These are phyloP conservation scores for Dimargaris cristalligena DNA, from an alignment of 192 early-diverging fungal genomes.

Conservation along the genomic window DNA sequence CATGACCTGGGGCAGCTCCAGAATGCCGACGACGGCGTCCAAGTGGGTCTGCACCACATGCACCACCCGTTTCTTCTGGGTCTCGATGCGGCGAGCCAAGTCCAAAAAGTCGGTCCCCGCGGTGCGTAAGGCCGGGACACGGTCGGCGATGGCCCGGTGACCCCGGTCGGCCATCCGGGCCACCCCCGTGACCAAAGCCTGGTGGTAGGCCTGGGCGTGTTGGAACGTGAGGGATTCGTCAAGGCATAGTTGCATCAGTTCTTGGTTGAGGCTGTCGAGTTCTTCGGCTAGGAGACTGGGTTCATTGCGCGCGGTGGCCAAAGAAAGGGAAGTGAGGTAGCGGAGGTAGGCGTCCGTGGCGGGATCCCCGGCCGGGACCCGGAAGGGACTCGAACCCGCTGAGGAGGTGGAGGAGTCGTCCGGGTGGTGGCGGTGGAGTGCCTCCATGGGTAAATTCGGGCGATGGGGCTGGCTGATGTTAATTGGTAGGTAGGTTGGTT, in stretches of 20 bases:
- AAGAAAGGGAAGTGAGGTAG: background rate
- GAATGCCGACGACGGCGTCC: background rate
- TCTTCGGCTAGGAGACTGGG: constrained; percentile 1
- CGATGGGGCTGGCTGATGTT: no score
- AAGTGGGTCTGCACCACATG: background rate
- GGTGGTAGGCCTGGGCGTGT: constrained; percentile 7
- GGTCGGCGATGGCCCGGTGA: background rate
- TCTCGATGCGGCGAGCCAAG: background rate
- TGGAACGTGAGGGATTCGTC: constrained; percentile 1
- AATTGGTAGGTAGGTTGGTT: no score
- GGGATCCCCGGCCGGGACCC: no score
- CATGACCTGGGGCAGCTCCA: background rate
- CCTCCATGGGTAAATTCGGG: no score
- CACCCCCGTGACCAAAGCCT: no score
- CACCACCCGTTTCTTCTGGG: background rate
- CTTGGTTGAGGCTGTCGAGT: background rate
- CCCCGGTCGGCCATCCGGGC: background rate
- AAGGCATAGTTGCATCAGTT: constrained; percentile 5
- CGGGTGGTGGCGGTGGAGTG: no score
- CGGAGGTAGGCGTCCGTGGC: background rate
- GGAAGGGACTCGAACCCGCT: no score
- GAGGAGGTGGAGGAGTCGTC: no score
- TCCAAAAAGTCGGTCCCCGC: background rate
- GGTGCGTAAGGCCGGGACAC: background rate
- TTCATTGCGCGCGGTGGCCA: constrained; percentile 5